Evolutionary conservation across 179 eudicot species (phyloP).

Genomic region (Silene noctiflora): DNA sequence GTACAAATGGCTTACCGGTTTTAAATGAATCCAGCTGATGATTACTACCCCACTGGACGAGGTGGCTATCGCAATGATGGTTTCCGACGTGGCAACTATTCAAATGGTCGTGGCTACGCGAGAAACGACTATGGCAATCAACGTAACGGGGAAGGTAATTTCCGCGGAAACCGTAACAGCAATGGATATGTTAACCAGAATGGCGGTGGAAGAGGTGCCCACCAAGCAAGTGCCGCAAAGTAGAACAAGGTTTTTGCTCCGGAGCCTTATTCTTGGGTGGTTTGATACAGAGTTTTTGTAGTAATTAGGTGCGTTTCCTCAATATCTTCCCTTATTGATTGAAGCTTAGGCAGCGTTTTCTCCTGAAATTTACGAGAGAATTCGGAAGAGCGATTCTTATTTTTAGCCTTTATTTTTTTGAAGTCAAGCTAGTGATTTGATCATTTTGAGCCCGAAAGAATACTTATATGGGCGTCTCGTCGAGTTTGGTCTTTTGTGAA

Average conservation of each 20-base stretch:
- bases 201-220: slow-evolving; percentile 40
- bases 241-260: slow-evolving; percentile 15
- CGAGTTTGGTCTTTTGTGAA: slow-evolving; percentile 15
- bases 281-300: slow-evolving; percentile 32
- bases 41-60: slow-evolving; percentile 29
- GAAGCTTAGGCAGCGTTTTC: neutral
- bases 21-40: slow-evolving; percentile 20
- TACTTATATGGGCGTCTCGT: slow-evolving; percentile 12
- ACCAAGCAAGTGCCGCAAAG: slow-evolving; percentile 31
- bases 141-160: neutral
- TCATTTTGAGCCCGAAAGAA: slow-evolving; percentile 12
- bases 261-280: slow-evolving; percentile 10
- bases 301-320: slow-evolving; percentile 27
- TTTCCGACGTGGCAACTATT: slow-evolving; percentile 32
- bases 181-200: slow-evolving; percentile 32
- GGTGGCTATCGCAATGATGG: slow-evolving; percentile 36
- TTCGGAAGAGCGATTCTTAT: slow-evolving; percentile 9
- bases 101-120: slow-evolving; percentile 37
- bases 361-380: slow-evolving; percentile 15
- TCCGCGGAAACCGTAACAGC: slow-evolving; percentile 22
- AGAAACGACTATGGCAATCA: slow-evolving; percentile 29
- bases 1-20: too few species aligned
- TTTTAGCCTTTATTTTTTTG: neutral
- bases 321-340: slow-evolving; percentile 15
- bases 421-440: slow-evolving; percentile 17